A percentile compares a stretch with the other conserved stretches of the same genome.
phyloP scores from a whole-genome alignment of 495 filamentous ascomycete genomes.

The Xylaria bambusicola region DNA sequence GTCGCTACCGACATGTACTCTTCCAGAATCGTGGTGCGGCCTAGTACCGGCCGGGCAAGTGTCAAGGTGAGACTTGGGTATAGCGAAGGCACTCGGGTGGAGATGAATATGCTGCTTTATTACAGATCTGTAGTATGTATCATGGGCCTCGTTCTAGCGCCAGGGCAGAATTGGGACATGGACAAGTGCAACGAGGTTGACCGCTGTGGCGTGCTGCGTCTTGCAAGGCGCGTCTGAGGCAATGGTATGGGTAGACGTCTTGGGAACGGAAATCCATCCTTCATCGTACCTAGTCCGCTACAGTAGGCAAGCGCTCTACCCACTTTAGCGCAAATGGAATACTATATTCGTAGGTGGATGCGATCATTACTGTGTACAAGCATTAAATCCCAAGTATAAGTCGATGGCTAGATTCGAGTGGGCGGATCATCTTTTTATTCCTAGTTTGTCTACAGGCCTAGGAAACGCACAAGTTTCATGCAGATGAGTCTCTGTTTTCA shows the following conservation, averaged over 20 bases:
- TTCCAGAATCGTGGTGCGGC: slow-evolving; percentile 5
- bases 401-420: not conserved
- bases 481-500: not conserved
- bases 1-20: slow-evolving; percentile 5
- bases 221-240: not conserved
- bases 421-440: not conserved
- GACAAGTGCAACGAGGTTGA: not conserved
- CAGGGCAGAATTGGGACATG: not conserved
- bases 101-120: not conserved
- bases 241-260: slow-evolving; percentile 2
- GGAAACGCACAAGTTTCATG: not conserved
- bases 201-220: not conserved
- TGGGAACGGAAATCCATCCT: slow-evolving; percentile 10
- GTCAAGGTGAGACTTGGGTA: slow-evolving; percentile 4
- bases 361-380: not conserved
- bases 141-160: slow-evolving; percentile 9
- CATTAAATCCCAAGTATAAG: not conserved
- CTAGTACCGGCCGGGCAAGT: slow-evolving; percentile 12
- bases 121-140: slow-evolving; percentile 1
- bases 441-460: not conserved
- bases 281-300: slow-evolving; percentile 12
- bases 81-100: slow-evolving; percentile 7
- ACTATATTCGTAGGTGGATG: slow-evolving; percentile 1
- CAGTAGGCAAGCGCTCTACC: slow-evolving; percentile 6
- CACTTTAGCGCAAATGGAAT: not conserved